phyloP scores from a whole-genome alignment of 352 stramenopile genomes.

The Pythium guiyangense region DNA sequence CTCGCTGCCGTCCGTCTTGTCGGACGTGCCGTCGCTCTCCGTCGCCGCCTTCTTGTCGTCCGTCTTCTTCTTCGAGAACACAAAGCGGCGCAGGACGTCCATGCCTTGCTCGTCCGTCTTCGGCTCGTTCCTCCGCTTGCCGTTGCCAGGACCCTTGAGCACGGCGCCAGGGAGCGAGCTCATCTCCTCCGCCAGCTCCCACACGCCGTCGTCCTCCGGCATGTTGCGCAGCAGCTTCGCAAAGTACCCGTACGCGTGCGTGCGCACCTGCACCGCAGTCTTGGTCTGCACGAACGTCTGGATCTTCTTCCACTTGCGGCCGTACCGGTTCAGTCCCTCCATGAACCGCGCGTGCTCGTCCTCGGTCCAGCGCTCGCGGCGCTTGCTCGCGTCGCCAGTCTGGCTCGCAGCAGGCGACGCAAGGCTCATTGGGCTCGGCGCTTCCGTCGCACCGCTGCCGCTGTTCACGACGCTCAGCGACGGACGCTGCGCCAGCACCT shows the following conservation, averaged over 20 bases:
- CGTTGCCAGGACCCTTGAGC: slow-evolving; percentile 67
- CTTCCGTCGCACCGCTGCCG: slow-evolving; percentile 3
- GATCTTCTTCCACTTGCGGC: slow-evolving; percentile 88
- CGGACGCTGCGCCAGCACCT: slow-evolving; percentile 6
- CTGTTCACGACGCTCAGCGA: slow-evolving; percentile 6
- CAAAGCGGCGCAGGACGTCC: slow-evolving; percentile 78
- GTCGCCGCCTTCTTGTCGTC: slow-evolving; percentile 34
- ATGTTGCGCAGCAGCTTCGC: slow-evolving; percentile 83
- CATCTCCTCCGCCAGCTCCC: slow-evolving; percentile 77
- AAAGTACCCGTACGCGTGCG: slow-evolving; percentile 86
- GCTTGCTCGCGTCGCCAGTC: slow-evolving; percentile 59
- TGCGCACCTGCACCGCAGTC: slow-evolving; percentile 80
- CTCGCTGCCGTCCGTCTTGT: slow-evolving; percentile 1
- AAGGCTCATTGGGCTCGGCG: slow-evolving; percentile 21
- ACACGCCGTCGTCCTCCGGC: slow-evolving; percentile 78
- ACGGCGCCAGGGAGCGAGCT: slow-evolving; percentile 70
- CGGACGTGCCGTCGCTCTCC: neutral
- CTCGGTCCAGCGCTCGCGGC: slow-evolving; percentile 78
- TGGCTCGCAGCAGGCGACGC: slow-evolving; percentile 53
- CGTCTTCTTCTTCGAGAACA: slow-evolving; percentile 77
- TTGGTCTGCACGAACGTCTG: slow-evolving; percentile 85
- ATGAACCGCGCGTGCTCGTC: slow-evolving; percentile 83
- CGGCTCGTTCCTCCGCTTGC: slow-evolving; percentile 75
- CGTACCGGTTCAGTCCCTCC: slow-evolving; percentile 81
- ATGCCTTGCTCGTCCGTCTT: slow-evolving; percentile 83